Percentiles rank a stretch among this genome's conserved stretches.
Conservation (phyloP, 441 rosid species). For the Gossypium laxum region DNA sequence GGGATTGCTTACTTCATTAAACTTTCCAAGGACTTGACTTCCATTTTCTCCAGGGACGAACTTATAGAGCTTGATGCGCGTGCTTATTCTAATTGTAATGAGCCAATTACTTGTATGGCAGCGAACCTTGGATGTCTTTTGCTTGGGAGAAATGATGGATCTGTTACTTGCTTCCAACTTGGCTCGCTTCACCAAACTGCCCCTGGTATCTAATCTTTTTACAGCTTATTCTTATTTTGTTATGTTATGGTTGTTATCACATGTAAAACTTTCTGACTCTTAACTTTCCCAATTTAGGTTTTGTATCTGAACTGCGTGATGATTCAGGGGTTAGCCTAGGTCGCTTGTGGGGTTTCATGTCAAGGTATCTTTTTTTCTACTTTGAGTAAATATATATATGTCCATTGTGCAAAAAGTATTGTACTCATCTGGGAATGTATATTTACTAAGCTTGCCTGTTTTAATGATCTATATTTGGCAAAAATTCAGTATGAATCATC, state of each 20-base stretch:
- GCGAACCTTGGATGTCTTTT: conserved; percentile 53
- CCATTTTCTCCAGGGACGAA: conserved; percentile 40
- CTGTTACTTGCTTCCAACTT: conserved; percentile 53
- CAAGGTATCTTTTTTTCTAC: conserved; percentile 40
- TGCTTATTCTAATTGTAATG: conserved; percentile 24
- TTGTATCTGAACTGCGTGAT: conserved; percentile 60
- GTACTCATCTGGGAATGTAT: not conserved
- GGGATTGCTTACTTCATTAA: conserved; percentile 60
- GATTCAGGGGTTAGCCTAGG: conserved; percentile 51
- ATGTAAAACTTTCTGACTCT: not conserved
- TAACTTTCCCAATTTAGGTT: conserved; percentile 33
- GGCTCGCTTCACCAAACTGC: conserved; percentile 32
- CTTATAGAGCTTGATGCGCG: conserved; percentile 39
- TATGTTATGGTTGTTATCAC: not conserved
- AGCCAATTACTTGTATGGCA: conserved; percentile 40
- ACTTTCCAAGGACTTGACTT: conserved; percentile 33
- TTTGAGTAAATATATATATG: not conserved
- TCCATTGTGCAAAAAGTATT: not conserved
- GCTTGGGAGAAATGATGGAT: conserved; percentile 64
- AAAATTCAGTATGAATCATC: not conserved
- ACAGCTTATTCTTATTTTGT: not conserved
- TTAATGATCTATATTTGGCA: not conserved
- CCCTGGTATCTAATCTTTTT: conserved; percentile 39
- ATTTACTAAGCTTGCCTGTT: not conserved
- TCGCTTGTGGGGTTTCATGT: conserved; percentile 76